A percentile compares a stretch with the other conserved stretches of the same genome.
Conservation (phyloP, 169 alveolate species). For the Eimeria tenella region DNA sequence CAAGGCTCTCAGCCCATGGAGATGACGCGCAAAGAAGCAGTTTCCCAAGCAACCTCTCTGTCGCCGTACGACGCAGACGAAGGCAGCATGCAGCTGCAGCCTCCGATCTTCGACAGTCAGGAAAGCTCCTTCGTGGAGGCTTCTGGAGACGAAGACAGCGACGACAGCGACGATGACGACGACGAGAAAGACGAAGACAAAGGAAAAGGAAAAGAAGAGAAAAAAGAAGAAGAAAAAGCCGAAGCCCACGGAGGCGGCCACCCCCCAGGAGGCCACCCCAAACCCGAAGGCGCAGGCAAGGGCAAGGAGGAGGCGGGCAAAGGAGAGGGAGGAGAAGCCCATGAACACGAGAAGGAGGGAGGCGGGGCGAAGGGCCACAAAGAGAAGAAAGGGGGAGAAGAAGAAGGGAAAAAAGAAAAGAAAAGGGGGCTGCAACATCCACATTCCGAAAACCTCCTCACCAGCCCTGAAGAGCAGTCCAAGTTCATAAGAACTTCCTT, state of each 20-base stretch:
- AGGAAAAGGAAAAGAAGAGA: background rate
- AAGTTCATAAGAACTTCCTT: conserved; percentile 12
- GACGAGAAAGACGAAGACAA: conserved; percentile 16
- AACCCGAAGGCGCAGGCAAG: background rate
- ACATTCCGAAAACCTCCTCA: conserved; percentile 24
- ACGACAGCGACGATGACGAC: conserved; percentile 14
- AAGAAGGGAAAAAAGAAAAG: background rate
- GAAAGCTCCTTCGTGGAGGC: conserved; percentile 19
- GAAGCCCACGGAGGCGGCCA: background rate
- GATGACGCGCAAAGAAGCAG: background rate
- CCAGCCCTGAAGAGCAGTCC: conserved; percentile 52
- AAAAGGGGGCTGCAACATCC: background rate
- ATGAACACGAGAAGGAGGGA: background rate
- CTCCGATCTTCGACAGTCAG: background rate
- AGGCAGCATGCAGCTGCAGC: background rate
- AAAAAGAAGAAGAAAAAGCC: conserved; percentile 1
- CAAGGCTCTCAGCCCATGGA: background rate
- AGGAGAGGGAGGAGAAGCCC: conserved; percentile 2
- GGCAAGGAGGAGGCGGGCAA: background rate
- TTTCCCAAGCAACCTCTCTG: background rate
- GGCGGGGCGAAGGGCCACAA: background rate
- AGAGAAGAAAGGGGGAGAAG: background rate
- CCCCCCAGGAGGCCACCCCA: background rate
- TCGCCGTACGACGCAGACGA: conserved; percentile 1
- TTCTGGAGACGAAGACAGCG: conserved; percentile 43